These are phyloP conservation scores for Yamadazyma siamensis DNA, from an alignment of 1,139 yeast genomes.

Conservation along the genomic window DNA sequence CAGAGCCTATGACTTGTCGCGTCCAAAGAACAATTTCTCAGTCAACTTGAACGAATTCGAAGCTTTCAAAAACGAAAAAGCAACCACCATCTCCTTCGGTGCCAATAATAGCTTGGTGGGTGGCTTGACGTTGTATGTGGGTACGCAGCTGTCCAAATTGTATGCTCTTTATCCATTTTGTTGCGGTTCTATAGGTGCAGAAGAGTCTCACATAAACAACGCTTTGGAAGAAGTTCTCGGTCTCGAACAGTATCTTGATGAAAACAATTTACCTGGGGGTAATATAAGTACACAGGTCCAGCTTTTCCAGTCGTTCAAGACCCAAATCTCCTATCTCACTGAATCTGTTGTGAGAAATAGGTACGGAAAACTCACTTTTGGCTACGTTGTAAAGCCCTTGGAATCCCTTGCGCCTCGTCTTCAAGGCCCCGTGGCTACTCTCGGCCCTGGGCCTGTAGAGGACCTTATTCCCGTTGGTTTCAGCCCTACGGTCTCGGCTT, in stretches of 20 bases:
- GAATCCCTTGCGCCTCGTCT: not conserved
- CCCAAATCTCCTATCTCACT: not conserved
- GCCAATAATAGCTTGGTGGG: constrained; percentile 28
- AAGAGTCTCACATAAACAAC: not conserved
- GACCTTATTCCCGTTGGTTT: constrained; percentile 18
- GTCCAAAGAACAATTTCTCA: constrained; percentile 23
- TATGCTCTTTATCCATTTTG: constrained; percentile 37
- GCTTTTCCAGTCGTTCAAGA: constrained; percentile 3
- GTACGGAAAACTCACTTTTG: not conserved
- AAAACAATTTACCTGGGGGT: too few relatives aligned
- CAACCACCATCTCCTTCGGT: constrained; percentile 36
- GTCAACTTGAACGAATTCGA: constrained; percentile 17
- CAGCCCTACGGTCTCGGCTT: constrained; percentile 14
- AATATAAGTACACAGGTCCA: constrained; percentile 3
- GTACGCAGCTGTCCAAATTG: constrained; percentile 22
- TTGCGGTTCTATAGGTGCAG: constrained; percentile 14
- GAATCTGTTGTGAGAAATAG: constrained; percentile 4
- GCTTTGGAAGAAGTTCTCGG: not conserved
- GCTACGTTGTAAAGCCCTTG: constrained; percentile 1
- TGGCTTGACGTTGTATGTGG: constrained; percentile 32
- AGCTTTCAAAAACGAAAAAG: constrained; percentile 15
- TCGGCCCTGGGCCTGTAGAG: constrained; percentile 12
- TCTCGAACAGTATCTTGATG: not conserved
- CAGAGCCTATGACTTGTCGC: constrained; percentile 26
- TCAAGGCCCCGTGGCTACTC: constrained; percentile 13